These are phyloP conservation scores for Pseudogymnoascus pannorum DNA, from an alignment of 2,329 filamentous ascomycete species.

Conservation along the genomic window DNA sequence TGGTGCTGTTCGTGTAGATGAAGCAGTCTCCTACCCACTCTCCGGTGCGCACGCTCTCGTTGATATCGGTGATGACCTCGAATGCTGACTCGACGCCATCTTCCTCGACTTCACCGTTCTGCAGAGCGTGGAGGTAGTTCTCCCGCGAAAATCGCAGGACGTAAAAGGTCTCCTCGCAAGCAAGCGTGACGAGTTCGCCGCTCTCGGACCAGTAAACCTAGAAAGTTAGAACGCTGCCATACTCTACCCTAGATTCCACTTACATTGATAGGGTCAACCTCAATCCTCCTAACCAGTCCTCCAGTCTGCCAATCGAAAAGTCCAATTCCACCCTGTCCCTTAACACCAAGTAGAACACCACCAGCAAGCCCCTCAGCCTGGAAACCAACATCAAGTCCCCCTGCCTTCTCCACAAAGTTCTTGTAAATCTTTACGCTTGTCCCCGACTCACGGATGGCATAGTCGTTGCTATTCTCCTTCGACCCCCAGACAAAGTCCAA, in stretches of 20 bases:
- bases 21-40: constrained; percentile 99
- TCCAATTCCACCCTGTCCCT: constrained; percentile 87
- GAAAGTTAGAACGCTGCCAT: constrained; percentile 10
- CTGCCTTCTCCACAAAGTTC: constrained; percentile 89
- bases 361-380: constrained; percentile 86
- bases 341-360: constrained; percentile 86
- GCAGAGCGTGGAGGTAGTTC: constrained; percentile 74
- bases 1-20: constrained; percentile 95
- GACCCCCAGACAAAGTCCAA: constrained; percentile 95
- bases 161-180: constrained; percentile 93
- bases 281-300: constrained; percentile 82
- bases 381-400: constrained; percentile 89
- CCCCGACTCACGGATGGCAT: constrained; percentile 88
- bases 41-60: constrained; percentile 85
- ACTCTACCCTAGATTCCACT: neutral
- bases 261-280: constrained; percentile 55
- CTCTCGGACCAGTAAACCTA: constrained; percentile 96
- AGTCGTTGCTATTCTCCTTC: constrained; percentile 97
- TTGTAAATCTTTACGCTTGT: constrained; percentile 97
- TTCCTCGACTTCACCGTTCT: constrained; percentile 73
- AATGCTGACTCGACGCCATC: constrained; percentile 95
- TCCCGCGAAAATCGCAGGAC: constrained; percentile 88
- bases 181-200: constrained; percentile 84
- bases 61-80: constrained; percentile 92
- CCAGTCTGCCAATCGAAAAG: constrained; percentile 96